Base-by-base conservation (phyloP, 2,329 filamentous ascomycete genomes). In the Calonectria pseudoturangicola region DNA sequence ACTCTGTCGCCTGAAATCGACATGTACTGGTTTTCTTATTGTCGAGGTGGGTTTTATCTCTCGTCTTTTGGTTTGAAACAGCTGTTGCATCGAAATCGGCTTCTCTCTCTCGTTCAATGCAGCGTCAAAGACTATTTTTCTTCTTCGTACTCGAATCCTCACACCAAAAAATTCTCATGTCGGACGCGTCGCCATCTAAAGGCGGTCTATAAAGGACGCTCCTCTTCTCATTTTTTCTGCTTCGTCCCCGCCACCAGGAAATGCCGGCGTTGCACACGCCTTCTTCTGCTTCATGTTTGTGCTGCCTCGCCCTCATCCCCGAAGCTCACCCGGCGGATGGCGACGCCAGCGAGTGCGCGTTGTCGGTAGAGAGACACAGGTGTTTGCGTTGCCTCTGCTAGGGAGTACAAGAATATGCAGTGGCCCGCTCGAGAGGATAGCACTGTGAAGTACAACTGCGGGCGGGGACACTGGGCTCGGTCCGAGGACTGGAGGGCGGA, bases 191-290 rank as follows among this genome's bases (percentile, higher is more conserved):
- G 13, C 33, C 54, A 39, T 45, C 25, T 21, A 33, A 33, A 28
- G 56, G 64, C 69, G 64, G 69, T 68, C 64, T 67, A 64, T 71
- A 62, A 54, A 36, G 16, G 25, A 43, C 54, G 9, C 51, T 39
- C 33, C 60, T 13, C 60, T 27, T 18, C 47, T 36, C 28, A 65
- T 28, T 45, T 12, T 63, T 36, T 63, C 36, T 60, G 7, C 54
- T 28, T 41, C 21, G 33, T 27, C 54, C 54, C 54, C 54, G 51
- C 51, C 47, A 12, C 30, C 41, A 25, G 28, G 54, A 62, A 66
- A 54, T 71, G 69, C 69, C 69, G 69, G 39, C 39, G 69, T 71
- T 48, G 54, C 69, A 71, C 69, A 66, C 45, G 36, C 45, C 45
- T 3, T 48, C 21, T 48, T 13, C 10, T 48, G 43, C 33, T 48